phyloP scores from a whole-genome alignment of 495 filamentous ascomycete species.

The Hypomontagnella monticulosa region DNA sequence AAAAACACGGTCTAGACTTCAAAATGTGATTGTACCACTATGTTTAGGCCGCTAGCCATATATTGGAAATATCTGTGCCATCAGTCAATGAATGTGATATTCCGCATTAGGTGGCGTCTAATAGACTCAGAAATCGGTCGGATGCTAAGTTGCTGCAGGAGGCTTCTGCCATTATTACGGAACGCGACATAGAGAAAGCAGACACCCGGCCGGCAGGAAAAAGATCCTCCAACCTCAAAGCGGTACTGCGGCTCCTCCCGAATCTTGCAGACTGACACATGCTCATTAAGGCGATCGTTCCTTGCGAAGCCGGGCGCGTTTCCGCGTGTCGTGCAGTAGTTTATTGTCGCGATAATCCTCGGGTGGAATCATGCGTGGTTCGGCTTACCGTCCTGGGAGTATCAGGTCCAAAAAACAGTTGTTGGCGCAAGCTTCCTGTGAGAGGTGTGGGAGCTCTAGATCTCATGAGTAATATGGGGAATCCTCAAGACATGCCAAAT shows the following conservation, averaged over 20 bases:
- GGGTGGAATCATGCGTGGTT: not conserved
- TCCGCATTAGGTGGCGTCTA: too few relatives aligned
- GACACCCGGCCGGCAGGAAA: slow-evolving; percentile 23
- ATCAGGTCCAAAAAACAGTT: not conserved
- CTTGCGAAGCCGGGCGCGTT: slow-evolving; percentile 4
- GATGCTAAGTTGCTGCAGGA: not conserved
- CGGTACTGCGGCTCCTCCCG: slow-evolving; percentile 30
- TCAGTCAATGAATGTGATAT: too few relatives aligned
- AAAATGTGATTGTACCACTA: too few relatives aligned
- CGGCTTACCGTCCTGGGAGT: not conserved
- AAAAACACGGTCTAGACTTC: too few relatives aligned
- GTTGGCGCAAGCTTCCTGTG: too few relatives aligned
- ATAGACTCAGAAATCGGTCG: not conserved
- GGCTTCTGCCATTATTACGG: slow-evolving; percentile 14
- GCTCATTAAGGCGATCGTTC: slow-evolving; percentile 4
- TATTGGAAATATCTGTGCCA: too few relatives aligned
- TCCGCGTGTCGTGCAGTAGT: not conserved
- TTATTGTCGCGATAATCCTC: slow-evolving; percentile 5
- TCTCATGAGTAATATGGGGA: too few relatives aligned
- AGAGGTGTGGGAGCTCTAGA: too few relatives aligned
- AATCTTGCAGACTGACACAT: slow-evolving; percentile 33
- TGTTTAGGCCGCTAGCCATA: too few relatives aligned
- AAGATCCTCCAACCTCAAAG: slow-evolving; percentile 8
- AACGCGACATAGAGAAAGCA: slow-evolving; percentile 18
- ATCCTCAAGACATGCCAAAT: too few relatives aligned